Evolutionary conservation across 106 monocot species (phyloP).

Genomic region (Acanthochlamys bracteata): DNA sequence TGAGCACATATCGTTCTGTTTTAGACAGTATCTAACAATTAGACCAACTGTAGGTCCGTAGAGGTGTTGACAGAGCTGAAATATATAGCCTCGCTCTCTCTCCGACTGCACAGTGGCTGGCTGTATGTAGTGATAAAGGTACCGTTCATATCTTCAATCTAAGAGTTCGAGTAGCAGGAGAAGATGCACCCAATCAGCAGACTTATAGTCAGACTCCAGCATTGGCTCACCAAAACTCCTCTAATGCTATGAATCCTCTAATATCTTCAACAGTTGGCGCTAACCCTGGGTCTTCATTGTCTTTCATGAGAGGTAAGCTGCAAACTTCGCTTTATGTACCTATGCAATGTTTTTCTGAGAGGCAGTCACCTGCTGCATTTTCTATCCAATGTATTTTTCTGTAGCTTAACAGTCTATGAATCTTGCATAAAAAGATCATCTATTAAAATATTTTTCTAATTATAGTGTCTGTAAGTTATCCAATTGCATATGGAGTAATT

Average conservation of each 20-base stretch:
- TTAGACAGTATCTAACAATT: background rate
- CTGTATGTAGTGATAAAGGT: conserved; percentile 89
- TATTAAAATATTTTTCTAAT: no score
- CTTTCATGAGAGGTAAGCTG: conserved; percentile 78
- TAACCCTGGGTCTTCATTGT: conserved; percentile 71
- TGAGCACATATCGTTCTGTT: background rate
- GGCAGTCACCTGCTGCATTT: no score
- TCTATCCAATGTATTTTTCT: no score
- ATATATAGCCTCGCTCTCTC: conserved; percentile 91
- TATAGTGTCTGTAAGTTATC: no score
- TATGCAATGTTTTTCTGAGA: background rate
- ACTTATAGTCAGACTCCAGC: conserved; percentile 20
- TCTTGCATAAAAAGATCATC: no score
- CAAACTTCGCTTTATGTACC: background rate
- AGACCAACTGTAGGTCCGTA: conserved; percentile 46
- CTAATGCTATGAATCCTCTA: conserved; percentile 55
- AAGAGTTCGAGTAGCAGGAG: conserved; percentile 75
- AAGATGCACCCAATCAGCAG: conserved; percentile 41
- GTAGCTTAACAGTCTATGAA: no score
- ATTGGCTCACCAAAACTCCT: conserved; percentile 67
- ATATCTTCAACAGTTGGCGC: conserved; percentile 52
- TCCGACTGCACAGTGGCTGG: conserved; percentile 79
- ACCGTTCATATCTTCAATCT: conserved; percentile 86
- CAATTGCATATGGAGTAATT: no score
- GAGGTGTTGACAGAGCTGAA: conserved; percentile 86